These are phyloP conservation scores for Agrostemma githago DNA, from an alignment of 148 eudicot genomes.

Conservation along the genomic window DNA sequence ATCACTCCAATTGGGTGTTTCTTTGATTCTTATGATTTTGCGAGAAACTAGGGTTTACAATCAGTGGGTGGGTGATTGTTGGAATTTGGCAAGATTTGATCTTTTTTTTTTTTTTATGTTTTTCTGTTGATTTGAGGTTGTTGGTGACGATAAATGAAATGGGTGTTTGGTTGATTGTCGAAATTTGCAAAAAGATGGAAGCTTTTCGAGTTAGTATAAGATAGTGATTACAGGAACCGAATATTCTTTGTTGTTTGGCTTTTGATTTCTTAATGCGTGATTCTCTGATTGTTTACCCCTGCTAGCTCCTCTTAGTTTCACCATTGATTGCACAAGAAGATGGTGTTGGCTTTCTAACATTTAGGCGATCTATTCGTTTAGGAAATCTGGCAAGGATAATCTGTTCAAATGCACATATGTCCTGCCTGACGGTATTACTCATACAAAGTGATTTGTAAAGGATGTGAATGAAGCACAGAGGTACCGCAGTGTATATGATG, in stretches of 20 bases:
- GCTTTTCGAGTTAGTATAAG: too few relatives aligned
- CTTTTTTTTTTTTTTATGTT: neutral
- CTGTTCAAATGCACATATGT: constrained; percentile 74
- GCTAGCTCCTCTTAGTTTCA: neutral
- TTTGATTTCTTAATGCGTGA: neutral
- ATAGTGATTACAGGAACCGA: too few relatives aligned
- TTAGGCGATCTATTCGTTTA: constrained; percentile 20
- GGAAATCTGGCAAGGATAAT: constrained; percentile 73
- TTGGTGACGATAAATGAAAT: neutral
- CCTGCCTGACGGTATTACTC: constrained; percentile 84
- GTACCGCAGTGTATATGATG: constrained; percentile 46
- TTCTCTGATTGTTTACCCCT: neutral
- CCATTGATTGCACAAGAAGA: neutral
- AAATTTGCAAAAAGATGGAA: neutral
- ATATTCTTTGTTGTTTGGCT: too few relatives aligned
- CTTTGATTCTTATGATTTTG: too few relatives aligned
- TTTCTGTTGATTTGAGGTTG: neutral
- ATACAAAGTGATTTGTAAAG: constrained; percentile 79
- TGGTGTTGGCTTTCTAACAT: constrained; percentile 1
- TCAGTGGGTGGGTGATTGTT: too few relatives aligned
- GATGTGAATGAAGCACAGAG: constrained; percentile 67
- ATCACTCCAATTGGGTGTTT: too few relatives aligned
- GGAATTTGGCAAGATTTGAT: too few relatives aligned
- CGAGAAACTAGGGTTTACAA: too few relatives aligned
- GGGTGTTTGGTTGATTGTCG: neutral